A percentile compares a stretch with the other conserved stretches of the same genome.
Conservation (phyloP, 73 alveolate species). For the Tetrahymena malaccensis region DNA sequence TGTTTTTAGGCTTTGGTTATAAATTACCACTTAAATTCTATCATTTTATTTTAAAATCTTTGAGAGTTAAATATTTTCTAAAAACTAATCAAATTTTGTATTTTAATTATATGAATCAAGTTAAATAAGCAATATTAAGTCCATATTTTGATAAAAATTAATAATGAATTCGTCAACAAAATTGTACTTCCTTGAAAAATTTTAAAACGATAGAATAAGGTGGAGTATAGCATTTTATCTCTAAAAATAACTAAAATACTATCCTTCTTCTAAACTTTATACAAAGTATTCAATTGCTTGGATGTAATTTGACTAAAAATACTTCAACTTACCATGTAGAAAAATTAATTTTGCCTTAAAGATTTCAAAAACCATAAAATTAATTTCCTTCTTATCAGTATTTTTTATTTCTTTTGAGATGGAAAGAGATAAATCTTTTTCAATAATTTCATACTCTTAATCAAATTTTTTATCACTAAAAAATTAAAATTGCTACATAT, state of each 20-base stretch:
- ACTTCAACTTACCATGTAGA: neutral
- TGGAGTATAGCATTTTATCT: neutral
- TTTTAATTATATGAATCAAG: neutral
- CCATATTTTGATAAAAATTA: neutral
- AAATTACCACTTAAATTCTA: neutral
- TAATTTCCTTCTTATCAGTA: neutral
- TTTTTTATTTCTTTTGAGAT: too few species aligned
- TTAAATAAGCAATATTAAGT: neutral
- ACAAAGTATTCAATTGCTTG: neutral
- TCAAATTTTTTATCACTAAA: neutral
- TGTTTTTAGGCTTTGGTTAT: neutral
- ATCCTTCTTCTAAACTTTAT: neutral
- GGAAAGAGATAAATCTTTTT: neutral
- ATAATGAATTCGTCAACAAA: too few species aligned
- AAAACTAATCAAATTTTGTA: neutral
- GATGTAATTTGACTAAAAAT: neutral
- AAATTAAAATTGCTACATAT: neutral
- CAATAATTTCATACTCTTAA: neutral
- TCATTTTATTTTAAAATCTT: neutral
- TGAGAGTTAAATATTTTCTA: neutral
- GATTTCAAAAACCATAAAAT: neutral
- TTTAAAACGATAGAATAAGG: neutral
- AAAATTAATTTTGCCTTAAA: neutral
- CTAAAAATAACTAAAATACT: neutral
- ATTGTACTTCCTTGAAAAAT: neutral